Conservation (phyloP, 257 asterid genomes). For the Ophiorrhiza pumila region DNA sequence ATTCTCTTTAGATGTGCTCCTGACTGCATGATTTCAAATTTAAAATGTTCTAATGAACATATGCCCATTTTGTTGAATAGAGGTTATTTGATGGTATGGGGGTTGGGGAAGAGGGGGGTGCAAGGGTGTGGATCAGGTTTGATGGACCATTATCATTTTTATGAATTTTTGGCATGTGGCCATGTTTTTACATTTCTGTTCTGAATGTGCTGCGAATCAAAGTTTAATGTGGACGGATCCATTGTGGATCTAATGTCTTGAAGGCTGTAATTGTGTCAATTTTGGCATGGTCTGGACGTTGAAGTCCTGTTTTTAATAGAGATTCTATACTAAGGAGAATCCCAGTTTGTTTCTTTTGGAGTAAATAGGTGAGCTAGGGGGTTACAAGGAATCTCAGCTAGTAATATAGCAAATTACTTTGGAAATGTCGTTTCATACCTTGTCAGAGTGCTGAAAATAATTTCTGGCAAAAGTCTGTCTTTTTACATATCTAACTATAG, state of each 20-base stretch:
- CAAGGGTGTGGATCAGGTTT: neutral
- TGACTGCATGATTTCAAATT: neutral
- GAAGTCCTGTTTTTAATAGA: too few species aligned
- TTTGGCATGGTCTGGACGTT: neutral
- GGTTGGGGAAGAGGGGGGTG: too few species aligned
- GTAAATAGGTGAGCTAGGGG: too few species aligned
- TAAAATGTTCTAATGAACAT: neutral
- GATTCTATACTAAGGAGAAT: neutral
- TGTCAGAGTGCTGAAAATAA: neutral
- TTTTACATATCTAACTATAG: neutral
- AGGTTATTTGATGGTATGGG: too few species aligned
- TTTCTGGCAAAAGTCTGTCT: neutral
- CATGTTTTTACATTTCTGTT: neutral
- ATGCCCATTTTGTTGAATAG: too few species aligned
- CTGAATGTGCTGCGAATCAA: neutral
- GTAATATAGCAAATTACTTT: neutral
- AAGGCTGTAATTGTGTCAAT: neutral
- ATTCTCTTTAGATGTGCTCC: neutral
- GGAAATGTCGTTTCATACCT: neutral
- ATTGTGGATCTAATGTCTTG: neutral
- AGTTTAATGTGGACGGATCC: neutral
- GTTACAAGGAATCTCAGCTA: neutral
- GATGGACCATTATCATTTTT: neutral
- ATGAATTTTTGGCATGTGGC: neutral
- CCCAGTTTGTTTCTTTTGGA: too few species aligned